Base-by-base conservation (phyloP, 495 filamentous ascomycete genomes). In the Annulohypoxylon bovei region DNA sequence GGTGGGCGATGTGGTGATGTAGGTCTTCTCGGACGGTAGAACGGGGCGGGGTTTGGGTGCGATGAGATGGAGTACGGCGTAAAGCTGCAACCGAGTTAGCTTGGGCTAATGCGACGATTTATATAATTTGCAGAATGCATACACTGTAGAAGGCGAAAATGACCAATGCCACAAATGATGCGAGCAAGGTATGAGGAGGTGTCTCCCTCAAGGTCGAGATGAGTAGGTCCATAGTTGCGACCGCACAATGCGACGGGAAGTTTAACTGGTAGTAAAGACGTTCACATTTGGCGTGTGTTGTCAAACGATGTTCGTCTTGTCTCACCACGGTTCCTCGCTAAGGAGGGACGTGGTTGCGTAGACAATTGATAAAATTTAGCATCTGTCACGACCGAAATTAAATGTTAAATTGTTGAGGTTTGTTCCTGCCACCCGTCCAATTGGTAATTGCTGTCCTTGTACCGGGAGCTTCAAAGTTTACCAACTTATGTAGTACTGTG, bases 1-100 rank as follows among this genome's bases (percentile, higher is more conserved):
- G 70, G 88, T 84, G 56, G 90, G 81, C 28, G 87, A 79, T 18
- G 93, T 89, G 25, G 91, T 94, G 30, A 87, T 86, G 82, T 93
- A 98, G n/a, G 84, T 89, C 78, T 93, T 94, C 80, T 99, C 95
- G 53, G 92, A 92, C n/a, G 83, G 81, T 22, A 88, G 83, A 2
- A 92, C 85, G 8, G 83, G 80, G 46, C 95, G 93, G 1, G 95
- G 95, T 25, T 88, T 86, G 23, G 94, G 94, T 11, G 95, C 94
- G 76, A 94, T 82, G 66, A 93, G 73, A 71, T 86, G 88, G 61
- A 98, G 84, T 53, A 86, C 76, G 58, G 89, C 66, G 78, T 93
- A 96, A 73, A 91, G 80, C 93, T 94, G 32, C 1, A 23, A 23
- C 40, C 8, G n/a, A 23, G 23, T 65, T 58, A 68, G 27, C 56